A percentile compares a stretch with the other conserved stretches of the same genome.
phyloP scores from a whole-genome alignment of 139 green algal genomes.

The Haematococcus lacustris region DNA sequence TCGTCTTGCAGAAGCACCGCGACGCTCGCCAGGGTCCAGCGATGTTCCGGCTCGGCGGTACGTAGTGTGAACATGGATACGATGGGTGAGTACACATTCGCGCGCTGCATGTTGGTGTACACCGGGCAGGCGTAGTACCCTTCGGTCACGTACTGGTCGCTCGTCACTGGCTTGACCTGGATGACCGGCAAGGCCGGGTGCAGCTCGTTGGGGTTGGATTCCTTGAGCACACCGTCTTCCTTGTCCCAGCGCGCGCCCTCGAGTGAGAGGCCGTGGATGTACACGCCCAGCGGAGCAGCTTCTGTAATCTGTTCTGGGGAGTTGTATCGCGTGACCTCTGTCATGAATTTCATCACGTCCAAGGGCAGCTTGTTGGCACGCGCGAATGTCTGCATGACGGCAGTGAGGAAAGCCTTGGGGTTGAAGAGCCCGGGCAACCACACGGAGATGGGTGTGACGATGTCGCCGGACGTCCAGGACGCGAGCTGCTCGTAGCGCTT shows the following conservation, averaged over 20 bases:
- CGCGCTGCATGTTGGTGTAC: slow-evolving; percentile 86
- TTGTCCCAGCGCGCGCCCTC: slow-evolving; percentile 81
- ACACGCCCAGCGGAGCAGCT: slow-evolving; percentile 54
- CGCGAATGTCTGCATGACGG: slow-evolving; percentile 82
- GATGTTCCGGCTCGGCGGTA: slow-evolving; percentile 54
- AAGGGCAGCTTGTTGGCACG: slow-evolving; percentile 72
- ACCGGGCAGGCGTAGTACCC: slow-evolving; percentile 76
- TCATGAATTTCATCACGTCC: slow-evolving; percentile 83
- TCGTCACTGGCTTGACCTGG: slow-evolving; percentile 61
- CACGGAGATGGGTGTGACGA: slow-evolving; percentile 53
- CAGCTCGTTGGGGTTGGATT: slow-evolving; percentile 74
- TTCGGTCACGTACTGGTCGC: slow-evolving; percentile 58
- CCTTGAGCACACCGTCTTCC: slow-evolving; percentile 61
- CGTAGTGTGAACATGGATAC: slow-evolving; percentile 74
- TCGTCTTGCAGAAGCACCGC: slow-evolving; percentile 83
- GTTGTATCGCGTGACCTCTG: slow-evolving; percentile 45
- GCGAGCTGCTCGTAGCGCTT: slow-evolving; percentile 70
- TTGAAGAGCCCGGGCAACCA: slow-evolving; percentile 84
- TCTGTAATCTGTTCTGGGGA: slow-evolving; percentile 50
- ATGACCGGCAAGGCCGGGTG: slow-evolving; percentile 74
- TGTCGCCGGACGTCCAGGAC: slow-evolving; percentile 56
- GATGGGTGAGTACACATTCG: slow-evolving; percentile 78
- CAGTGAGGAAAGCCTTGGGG: slow-evolving; percentile 82
- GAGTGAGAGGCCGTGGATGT: slow-evolving; percentile 70
- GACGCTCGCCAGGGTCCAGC: slow-evolving; percentile 74